These are phyloP conservation scores for Mycena citricolor DNA, from an alignment of 1,284 basidiomycete genomes.

Conservation along the genomic window DNA sequence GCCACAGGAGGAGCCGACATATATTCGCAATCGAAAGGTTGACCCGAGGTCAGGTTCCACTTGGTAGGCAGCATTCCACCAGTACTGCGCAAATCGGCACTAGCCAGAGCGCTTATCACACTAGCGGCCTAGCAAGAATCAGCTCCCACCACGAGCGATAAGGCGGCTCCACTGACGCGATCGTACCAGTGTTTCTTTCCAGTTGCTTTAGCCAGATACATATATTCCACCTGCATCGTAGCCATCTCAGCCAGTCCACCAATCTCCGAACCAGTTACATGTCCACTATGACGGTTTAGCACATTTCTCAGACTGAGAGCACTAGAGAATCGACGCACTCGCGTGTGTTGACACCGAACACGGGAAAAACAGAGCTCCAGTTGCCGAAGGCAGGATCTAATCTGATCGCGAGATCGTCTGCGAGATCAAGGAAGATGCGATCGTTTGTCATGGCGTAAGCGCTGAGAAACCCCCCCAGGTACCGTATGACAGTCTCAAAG, in stretches of 20 bases:
- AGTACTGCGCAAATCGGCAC: slow-evolving; percentile 41
- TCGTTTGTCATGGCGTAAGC: slow-evolving; percentile 73
- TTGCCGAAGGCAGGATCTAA: slow-evolving; percentile 55
- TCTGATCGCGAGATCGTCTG: slow-evolving; percentile 51
- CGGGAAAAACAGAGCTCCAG: slow-evolving; percentile 44
- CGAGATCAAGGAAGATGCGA: slow-evolving; percentile 43
- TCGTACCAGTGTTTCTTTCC: slow-evolving; percentile 47
- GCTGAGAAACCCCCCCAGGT: slow-evolving; percentile 82
- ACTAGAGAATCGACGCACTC: slow-evolving; percentile 34
- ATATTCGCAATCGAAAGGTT: slow-evolving; percentile 41
- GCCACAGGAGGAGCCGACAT: neutral
- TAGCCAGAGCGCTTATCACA: slow-evolving; percentile 49
- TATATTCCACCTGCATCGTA: slow-evolving; percentile 57
- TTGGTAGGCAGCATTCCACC: slow-evolving; percentile 56
- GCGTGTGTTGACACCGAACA: slow-evolving; percentile 46
- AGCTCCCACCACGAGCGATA: slow-evolving; percentile 5
- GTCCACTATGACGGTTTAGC: slow-evolving; percentile 25
- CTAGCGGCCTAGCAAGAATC: slow-evolving; percentile 42
- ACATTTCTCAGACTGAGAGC: neutral
- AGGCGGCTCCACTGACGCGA: slow-evolving; percentile 36
- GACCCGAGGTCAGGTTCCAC: slow-evolving; percentile 47
- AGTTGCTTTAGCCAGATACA: slow-evolving; percentile 56
- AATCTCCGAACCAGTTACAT: slow-evolving; percentile 32
- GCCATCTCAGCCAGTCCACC: slow-evolving; percentile 56
- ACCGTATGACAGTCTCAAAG: slow-evolving; percentile 88